Conservation (phyloP, 148 eudicot species). For the Amaranthus palmeri region DNA sequence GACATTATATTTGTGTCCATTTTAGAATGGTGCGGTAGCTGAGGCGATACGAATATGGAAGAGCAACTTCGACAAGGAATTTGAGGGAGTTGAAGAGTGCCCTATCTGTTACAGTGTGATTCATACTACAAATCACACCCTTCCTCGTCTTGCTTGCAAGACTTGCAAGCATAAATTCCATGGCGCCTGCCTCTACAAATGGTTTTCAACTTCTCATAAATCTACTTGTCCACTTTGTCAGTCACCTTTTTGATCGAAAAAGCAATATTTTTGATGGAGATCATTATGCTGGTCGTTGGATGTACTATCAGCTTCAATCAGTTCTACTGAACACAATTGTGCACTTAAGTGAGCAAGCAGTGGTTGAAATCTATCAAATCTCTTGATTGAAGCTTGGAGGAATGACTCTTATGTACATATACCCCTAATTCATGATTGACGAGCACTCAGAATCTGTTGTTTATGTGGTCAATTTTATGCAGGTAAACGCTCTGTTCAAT, state of each 20-base stretch:
- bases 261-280: not conserved
- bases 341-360: not conserved
- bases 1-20: conserved; percentile 13
- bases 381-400: conserved; percentile 2
- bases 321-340: not conserved
- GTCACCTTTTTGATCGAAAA: conserved; percentile 65
- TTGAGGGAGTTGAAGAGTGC: conserved; percentile 97
- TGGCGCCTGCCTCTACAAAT: conserved; percentile 90
- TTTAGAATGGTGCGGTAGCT: conserved; percentile 91
- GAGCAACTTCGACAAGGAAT: conserved; percentile 90
- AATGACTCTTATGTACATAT: not conserved
- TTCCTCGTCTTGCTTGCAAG: conserved; percentile 94
- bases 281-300: not conserved
- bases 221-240: conserved; percentile 97
- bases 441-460: not conserved
- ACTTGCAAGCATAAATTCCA: conserved; percentile 98
- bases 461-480: not conserved
- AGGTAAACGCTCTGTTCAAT: not conserved
- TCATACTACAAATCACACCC: conserved; percentile 75
- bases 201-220: conserved; percentile 96
- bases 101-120: conserved; percentile 98
- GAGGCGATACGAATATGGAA: conserved; percentile 96
- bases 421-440: not conserved
- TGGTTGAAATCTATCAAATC: not conserved
- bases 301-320: not conserved